Evolutionary conservation across 1,139 yeast genomes (phyloP).

Genomic region (Groenewaldozyma sp.): DNA sequence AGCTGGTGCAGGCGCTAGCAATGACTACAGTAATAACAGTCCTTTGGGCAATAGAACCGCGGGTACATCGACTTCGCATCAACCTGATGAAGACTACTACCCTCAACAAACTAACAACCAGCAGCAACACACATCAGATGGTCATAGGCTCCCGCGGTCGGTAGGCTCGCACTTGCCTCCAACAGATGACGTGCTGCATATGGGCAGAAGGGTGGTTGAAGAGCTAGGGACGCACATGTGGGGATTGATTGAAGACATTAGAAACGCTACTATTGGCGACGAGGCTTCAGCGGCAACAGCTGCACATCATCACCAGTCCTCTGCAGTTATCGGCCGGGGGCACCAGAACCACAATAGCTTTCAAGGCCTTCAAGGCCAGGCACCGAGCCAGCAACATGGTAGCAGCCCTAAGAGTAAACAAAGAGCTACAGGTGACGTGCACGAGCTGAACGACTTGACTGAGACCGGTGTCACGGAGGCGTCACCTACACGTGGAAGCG

Average conservation of each 20-base stretch:
- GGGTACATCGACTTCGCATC: not conserved
- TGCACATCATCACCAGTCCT: no score
- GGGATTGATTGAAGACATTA: slow-evolving; percentile 30
- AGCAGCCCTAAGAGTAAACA: not conserved
- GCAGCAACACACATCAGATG: slow-evolving; percentile 2
- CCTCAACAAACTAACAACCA: not conserved
- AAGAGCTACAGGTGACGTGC: not conserved
- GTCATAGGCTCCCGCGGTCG: slow-evolving; percentile 3
- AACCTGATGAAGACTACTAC: not conserved
- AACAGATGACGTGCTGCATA: slow-evolving; percentile 24
- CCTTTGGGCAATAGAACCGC: no score
- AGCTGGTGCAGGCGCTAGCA: not conserved
- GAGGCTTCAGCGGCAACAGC: no score
- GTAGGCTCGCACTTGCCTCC: slow-evolving; percentile 16
- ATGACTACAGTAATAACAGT: not conserved
- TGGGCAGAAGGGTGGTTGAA: slow-evolving; percentile 29
- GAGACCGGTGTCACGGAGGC: no score
- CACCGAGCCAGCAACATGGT: slow-evolving; percentile 1
- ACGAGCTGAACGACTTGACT: no score
- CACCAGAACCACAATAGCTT: no score
- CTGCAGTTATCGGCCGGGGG: no score
- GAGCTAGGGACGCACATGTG: slow-evolving; percentile 30
- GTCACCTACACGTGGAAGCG: not conserved
- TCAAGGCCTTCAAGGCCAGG: slow-evolving; percentile 1
- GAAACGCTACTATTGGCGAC: slow-evolving; percentile 27